Conservation (phyloP, 768 basidiomycete species). For the Floccularia luteovirens region DNA sequence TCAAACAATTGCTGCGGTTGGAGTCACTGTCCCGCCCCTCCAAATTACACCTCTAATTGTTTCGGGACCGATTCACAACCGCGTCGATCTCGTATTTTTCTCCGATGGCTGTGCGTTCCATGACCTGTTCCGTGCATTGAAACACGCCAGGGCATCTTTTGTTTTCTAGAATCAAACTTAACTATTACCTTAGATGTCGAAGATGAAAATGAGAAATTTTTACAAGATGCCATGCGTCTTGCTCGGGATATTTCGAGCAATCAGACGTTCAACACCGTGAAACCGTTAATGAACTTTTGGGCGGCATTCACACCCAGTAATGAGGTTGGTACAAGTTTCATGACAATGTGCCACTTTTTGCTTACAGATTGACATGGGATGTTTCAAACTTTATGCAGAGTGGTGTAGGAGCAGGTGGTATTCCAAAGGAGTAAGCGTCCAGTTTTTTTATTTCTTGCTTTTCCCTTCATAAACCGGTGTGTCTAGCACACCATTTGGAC, state of each 20-base stretch:
- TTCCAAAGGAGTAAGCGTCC: conserved; percentile 54
- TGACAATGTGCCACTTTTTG: background rate
- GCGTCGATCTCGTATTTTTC: conserved; percentile 73
- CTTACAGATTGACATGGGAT: background rate
- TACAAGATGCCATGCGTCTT: conserved; percentile 57
- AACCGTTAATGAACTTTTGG: conserved; percentile 76
- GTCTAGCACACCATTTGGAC: conserved; percentile 61
- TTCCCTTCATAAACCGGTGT: background rate
- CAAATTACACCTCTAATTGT: conserved; percentile 49
- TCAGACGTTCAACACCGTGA: conserved; percentile 71
- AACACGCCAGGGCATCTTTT: no score
- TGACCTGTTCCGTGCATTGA: no score
- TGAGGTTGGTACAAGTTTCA: conserved; percentile 36
- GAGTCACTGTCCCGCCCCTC: conserved; percentile 28
- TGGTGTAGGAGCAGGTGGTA: conserved; percentile 61
- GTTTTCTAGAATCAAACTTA: no score
- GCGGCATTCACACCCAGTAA: conserved; percentile 70
- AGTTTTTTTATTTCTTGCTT: background rate
- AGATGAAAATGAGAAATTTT: conserved; percentile 54
- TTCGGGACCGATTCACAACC: conserved; percentile 57
- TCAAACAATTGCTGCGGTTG: no score
- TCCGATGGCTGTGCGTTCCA: conserved; percentile 64
- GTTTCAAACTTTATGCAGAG: conserved; percentile 33
- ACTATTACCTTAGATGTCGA: conserved; percentile 38
- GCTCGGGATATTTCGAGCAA: conserved; percentile 65